These are phyloP conservation scores for Chaetomium cochliodes DNA, from an alignment of 495 filamentous ascomycete genomes.

Conservation along the genomic window DNA sequence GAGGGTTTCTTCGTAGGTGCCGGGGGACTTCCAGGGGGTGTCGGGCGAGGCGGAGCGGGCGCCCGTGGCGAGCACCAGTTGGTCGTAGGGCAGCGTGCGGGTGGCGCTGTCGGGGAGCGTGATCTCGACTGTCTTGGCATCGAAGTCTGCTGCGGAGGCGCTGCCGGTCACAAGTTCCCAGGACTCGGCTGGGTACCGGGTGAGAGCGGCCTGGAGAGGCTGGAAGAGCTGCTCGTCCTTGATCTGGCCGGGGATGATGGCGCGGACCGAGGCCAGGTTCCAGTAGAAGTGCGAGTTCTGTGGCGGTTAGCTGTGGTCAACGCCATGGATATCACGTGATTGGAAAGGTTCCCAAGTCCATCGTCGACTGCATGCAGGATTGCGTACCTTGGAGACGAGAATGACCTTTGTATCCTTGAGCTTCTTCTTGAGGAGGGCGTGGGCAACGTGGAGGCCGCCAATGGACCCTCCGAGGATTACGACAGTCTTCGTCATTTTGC, in stretches of 20 bases:
- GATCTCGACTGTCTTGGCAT: conserved; percentile 59
- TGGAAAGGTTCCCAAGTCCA: no score
- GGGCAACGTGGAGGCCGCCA: conserved; percentile 52
- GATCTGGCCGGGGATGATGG: conserved; percentile 50
- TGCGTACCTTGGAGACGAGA: conserved; percentile 47
- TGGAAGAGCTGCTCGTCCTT: conserved; percentile 50
- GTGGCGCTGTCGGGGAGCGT: conserved; percentile 30
- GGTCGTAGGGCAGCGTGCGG: conserved; percentile 60
- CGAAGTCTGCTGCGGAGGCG: conserved; percentile 39
- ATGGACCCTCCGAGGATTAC: conserved; percentile 57
- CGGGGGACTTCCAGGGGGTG: conserved; percentile 46
- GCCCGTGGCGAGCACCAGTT: conserved; percentile 87
- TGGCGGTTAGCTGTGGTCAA: conserved; percentile 23
- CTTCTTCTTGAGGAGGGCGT: conserved; percentile 52
- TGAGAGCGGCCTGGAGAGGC: conserved; percentile 42
- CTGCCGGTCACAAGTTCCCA: conserved; percentile 47
- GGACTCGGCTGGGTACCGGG: conserved; percentile 39
- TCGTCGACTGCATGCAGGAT: no score
- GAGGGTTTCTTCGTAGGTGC: conserved; percentile 39
- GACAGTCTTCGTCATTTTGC: conserved; percentile 43
- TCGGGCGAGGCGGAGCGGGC: conserved; percentile 61
- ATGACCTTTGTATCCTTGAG: conserved; percentile 47
- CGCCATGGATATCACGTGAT: conserved; percentile 12
- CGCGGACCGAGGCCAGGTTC: conserved; percentile 56
- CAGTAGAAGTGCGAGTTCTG: conserved; percentile 57